phyloP scores from a whole-genome alignment of 2,329 filamentous ascomycete species.

The Chaetomium globosum region DNA sequence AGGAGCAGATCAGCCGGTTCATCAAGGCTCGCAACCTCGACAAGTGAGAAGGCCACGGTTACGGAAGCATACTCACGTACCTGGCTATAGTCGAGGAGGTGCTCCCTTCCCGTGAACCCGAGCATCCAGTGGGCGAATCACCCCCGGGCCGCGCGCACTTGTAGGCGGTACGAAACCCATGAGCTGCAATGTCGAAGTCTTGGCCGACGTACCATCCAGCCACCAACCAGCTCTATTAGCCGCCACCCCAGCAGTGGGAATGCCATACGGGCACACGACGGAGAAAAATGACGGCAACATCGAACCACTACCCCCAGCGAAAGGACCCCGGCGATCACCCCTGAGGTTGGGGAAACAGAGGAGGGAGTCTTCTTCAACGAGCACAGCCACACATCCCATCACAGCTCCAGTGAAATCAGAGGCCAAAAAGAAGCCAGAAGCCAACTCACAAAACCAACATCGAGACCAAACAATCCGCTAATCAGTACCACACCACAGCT shows the following conservation, averaged over 20 bases:
- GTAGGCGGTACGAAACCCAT: not conserved
- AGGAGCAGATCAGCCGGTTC: constrained; percentile 62
- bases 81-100: not conserved
- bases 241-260: not conserved
- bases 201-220: not conserved
- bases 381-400: not conserved
- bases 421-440: not conserved
- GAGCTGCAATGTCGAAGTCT: not conserved
- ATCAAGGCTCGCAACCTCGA: constrained; percentile 61
- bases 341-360: not conserved
- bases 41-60: constrained; percentile 44
- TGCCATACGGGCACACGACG: not conserved
- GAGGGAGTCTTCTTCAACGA: not conserved
- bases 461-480: not conserved
- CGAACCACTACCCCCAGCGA: not conserved
- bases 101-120: not conserved
- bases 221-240: not conserved
- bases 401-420: not conserved
- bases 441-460: not conserved
- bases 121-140: not conserved
- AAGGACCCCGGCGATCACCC: not conserved
- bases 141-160: too few relatives aligned
- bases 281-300: not conserved
- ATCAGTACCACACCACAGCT: not conserved
- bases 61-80: not conserved